These are phyloP conservation scores for Backusella luteola DNA, from an alignment of 192 early-diverging fungal genomes.

Conservation along the genomic window DNA sequence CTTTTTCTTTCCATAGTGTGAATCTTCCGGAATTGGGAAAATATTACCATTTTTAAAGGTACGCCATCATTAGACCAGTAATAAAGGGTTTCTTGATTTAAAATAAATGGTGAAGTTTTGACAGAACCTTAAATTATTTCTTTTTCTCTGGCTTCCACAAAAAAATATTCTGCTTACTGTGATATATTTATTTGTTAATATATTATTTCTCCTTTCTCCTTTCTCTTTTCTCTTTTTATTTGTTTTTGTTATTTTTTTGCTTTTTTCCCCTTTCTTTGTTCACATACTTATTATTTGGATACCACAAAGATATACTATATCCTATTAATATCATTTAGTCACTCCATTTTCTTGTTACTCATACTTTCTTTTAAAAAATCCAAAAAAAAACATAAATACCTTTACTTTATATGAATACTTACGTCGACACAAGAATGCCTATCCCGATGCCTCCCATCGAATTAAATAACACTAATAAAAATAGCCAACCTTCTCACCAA, in stretches of 20 bases:
- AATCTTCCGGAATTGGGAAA: not conserved
- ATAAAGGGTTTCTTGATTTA: not conserved
- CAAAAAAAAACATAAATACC: not conserved
- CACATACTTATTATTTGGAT: not conserved
- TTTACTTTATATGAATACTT: not conserved
- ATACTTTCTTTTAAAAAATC: not conserved
- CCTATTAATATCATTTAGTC: not conserved
- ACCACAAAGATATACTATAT: not conserved
- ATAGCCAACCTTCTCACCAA: not conserved
- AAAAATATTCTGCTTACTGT: not conserved
- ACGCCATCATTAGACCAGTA: not conserved
- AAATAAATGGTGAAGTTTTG: slow-evolving; percentile 9
- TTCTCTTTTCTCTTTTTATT: not conserved
- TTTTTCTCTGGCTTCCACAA: slow-evolving; percentile 1
- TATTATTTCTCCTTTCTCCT: not conserved
- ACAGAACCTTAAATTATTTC: not conserved
- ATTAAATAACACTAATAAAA: not conserved
- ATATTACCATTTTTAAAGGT: not conserved
- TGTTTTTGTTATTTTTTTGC: not conserved
- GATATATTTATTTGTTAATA: not conserved
- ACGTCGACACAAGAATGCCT: not conserved
- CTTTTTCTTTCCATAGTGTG: slow-evolving; percentile 3
- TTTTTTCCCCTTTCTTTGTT: not conserved
- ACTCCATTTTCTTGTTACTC: not conserved
- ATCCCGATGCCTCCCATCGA: not conserved